phyloP scores from a whole-genome alignment of 164 flowering plant species.

The Paratinospora sagittata region DNA sequence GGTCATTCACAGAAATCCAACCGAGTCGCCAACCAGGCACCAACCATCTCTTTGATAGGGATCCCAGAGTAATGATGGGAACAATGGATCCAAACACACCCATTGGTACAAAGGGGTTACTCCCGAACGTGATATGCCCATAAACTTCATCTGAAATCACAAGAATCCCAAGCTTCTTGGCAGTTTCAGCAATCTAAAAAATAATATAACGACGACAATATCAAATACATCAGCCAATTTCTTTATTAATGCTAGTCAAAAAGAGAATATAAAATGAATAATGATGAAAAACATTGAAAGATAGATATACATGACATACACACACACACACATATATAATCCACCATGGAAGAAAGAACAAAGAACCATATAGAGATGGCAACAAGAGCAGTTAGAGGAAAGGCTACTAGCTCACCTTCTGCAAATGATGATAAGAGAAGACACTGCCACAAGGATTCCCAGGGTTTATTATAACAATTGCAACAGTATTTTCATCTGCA shows the following conservation, averaged over 20 bases:
- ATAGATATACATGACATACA: too few species aligned
- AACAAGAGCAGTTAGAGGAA: too few species aligned
- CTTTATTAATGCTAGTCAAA: not conserved
- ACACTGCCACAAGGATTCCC: constrained; percentile 98
- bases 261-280: not conserved
- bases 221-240: not conserved
- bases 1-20: constrained; percentile 57
- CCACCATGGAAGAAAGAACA: too few species aligned
- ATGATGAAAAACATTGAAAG: not conserved
- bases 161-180: constrained; percentile 36
- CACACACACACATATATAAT: too few species aligned
- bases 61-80: constrained; percentile 77
- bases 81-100: constrained; percentile 69
- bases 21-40: constrained; percentile 92
- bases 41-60: constrained; percentile 80
- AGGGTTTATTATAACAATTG: constrained; percentile 76
- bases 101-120: constrained; percentile 69
- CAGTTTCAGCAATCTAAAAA: constrained; percentile 63
- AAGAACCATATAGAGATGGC: too few species aligned
- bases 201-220: constrained; percentile 6
- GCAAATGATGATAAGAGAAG: constrained; percentile 54
- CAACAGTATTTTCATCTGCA: constrained; percentile 81
- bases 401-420: constrained; percentile 40
- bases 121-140: constrained; percentile 71
- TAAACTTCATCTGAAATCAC: constrained; percentile 87